Conservation (phyloP, 75 land plant genomes). For the Selaginella moellendorffii region DNA sequence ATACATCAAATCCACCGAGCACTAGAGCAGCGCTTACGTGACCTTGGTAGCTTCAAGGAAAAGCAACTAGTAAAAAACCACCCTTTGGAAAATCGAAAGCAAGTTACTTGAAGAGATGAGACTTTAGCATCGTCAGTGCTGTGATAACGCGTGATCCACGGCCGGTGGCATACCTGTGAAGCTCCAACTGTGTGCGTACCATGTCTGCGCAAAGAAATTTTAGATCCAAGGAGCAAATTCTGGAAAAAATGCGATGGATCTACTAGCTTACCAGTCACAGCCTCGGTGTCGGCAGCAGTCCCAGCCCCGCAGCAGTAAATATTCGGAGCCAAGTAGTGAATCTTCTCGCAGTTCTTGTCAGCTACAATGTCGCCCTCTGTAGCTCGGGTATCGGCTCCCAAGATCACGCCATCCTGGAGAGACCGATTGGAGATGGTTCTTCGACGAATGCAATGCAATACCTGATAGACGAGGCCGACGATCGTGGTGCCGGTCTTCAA, state of each 20-base stretch:
- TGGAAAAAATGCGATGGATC: not conserved
- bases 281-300: slow-evolving; percentile 98
- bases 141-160: slow-evolving; percentile 87
- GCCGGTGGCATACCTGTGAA: slow-evolving; percentile 92
- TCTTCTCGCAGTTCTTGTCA: slow-evolving; percentile 98
- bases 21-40: slow-evolving; percentile 89
- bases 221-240: not conserved
- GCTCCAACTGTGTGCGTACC: slow-evolving; percentile 87
- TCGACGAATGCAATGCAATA: slow-evolving; percentile 5
- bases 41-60: slow-evolving; percentile 76
- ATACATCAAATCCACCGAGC: slow-evolving; percentile 92
- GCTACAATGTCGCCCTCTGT: slow-evolving; percentile 94
- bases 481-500: slow-evolving; percentile 91
- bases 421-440: not conserved
- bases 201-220: slow-evolving; percentile 44
- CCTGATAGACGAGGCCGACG: slow-evolving; percentile 83
- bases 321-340: slow-evolving; percentile 92
- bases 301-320: slow-evolving; percentile 99
- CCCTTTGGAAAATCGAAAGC: not conserved
- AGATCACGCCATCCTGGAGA: slow-evolving; percentile 83
- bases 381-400: slow-evolving; percentile 99
- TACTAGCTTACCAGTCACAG: slow-evolving; percentile 63
- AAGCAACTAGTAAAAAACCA: not conserved
- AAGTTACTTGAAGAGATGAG: slow-evolving; percentile 70
- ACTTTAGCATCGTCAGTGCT: slow-evolving; percentile 78